phyloP scores from a whole-genome alignment of 345 rosid species.

The Eucalyptus cloeziana region DNA sequence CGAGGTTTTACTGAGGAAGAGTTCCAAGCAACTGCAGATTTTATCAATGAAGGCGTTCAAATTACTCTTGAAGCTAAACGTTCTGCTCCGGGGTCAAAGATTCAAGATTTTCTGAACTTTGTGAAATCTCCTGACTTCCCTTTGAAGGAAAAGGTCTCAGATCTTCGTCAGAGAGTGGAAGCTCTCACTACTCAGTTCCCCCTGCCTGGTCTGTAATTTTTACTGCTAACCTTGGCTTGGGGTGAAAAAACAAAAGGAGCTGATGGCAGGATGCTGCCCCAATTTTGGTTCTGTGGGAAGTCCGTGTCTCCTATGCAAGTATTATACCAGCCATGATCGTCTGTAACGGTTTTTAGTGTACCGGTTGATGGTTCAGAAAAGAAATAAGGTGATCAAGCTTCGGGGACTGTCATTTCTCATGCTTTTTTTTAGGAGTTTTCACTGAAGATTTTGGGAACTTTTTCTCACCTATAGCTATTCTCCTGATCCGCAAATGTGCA shows the following conservation, averaged over 20 bases:
- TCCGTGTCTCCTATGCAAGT: not conserved
- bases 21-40: slow-evolving; percentile 54
- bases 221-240: not conserved
- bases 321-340: not conserved
- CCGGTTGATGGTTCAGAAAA: not conserved
- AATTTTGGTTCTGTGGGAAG: not conserved
- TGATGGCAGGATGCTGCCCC: not conserved
- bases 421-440: not conserved
- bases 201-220: slow-evolving; percentile 57
- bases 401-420: not conserved
- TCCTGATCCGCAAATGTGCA: not conserved
- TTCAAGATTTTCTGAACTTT: slow-evolving; percentile 64
- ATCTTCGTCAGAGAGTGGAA: slow-evolving; percentile 55
- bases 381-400: not conserved
- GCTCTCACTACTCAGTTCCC: slow-evolving; percentile 65
- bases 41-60: slow-evolving; percentile 79
- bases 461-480: not conserved
- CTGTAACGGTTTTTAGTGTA: not conserved
- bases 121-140: slow-evolving; percentile 49
- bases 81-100: slow-evolving; percentile 50
- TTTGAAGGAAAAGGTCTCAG: slow-evolving; percentile 31
- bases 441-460: not conserved
- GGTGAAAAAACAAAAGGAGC: not conserved
- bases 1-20: slow-evolving; percentile 75
- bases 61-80: slow-evolving; percentile 57